Percentiles rank a stretch among this genome's conserved stretches.
Evolutionary conservation across 2,329 filamentous ascomycete genomes (phyloP).

Genomic region (Triangularia verruculosa): DNA sequence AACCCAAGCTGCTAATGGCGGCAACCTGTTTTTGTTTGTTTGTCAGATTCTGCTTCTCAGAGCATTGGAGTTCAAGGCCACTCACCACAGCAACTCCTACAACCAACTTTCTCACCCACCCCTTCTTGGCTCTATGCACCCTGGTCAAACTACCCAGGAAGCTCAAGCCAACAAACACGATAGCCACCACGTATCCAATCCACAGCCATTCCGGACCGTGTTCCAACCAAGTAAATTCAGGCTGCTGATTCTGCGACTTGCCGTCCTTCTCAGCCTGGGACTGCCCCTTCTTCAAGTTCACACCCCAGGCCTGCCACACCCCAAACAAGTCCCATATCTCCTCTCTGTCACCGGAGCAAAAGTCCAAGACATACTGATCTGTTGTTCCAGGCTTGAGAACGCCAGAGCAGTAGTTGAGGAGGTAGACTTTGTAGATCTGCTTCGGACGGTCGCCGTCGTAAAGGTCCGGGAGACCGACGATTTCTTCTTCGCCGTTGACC

Average conservation of each 20-base stretch:
- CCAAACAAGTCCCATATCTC: not conserved
- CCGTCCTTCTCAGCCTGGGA: not conserved
- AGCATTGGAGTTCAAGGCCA: not conserved
- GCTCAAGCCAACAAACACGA: not conserved
- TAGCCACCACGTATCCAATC: not conserved
- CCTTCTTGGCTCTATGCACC: not conserved
- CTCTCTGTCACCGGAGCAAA: not conserved
- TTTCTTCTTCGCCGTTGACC: not conserved
- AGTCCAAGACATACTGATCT: not conserved
- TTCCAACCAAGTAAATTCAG: not conserved
- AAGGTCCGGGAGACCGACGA: not conserved
- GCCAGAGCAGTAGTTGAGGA: constrained; percentile 1
- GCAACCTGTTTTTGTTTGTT: not conserved
- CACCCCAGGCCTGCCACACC: not conserved
- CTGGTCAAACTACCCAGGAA: not conserved
- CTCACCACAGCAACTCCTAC: not conserved
- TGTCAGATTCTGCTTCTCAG: not conserved
- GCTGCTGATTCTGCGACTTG: not conserved
- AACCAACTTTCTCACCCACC: not conserved
- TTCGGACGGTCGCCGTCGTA: not conserved
- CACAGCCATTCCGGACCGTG: not conserved
- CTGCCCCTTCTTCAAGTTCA: not conserved
- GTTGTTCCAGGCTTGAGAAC: not conserved
- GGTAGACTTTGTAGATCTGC: not conserved
- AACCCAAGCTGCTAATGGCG: not conserved